Base-by-base conservation (phyloP, 768 basidiomycete genomes). In the Phanerochaete sordida region DNA sequence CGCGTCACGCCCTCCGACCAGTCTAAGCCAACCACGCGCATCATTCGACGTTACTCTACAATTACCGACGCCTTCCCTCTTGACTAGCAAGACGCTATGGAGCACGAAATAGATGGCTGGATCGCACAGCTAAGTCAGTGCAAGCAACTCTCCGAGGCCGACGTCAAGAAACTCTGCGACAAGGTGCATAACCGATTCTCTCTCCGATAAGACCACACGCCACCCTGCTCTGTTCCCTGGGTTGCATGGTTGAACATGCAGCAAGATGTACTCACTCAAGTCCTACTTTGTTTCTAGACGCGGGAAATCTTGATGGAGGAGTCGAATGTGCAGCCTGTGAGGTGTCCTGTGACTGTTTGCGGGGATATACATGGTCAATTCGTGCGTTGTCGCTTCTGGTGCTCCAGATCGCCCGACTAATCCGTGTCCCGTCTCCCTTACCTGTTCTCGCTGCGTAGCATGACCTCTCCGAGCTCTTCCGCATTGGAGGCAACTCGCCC, bases 331-430 rank as follows among this genome's bases (percentile, higher is more conserved):
- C 96, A 98, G 76, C 95, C 95, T 23, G 97, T 99, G 57, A 82
- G 91, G 75, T 98, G 96, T 79, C 97, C 97, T 30, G 97, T 99
- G 66, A 99, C 97, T 51, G 97, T 99, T 61, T 99, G 97, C 71
- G 97, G 97, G 61, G 97, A 99, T 78, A 98, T 99, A 64, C 97
- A 99, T 73, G 97, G 97, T 50, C 97, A 99, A 86, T 99, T 99
- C 77, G 96, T 98, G 76, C 78, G 95, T 89, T 35, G 56, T 47
- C 15, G 30, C 26, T 47, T 30, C 57, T 51, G 50, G 47, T 21
- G 26, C 54, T 51, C 63, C 23, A 58, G 49, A 47, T 39, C 27
- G 45, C 56, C 31, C 57, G 63, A 56, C 60, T 47, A 28, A 48
- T 60, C 35, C 52, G 33, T 21, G 2, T 16, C 59, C 45, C 16